Evolutionary conservation across 192 early-diverging fungal genomes (phyloP), one percentile per base, ranked within the genome.

Genomic region (Coemansia sp.): DNA sequence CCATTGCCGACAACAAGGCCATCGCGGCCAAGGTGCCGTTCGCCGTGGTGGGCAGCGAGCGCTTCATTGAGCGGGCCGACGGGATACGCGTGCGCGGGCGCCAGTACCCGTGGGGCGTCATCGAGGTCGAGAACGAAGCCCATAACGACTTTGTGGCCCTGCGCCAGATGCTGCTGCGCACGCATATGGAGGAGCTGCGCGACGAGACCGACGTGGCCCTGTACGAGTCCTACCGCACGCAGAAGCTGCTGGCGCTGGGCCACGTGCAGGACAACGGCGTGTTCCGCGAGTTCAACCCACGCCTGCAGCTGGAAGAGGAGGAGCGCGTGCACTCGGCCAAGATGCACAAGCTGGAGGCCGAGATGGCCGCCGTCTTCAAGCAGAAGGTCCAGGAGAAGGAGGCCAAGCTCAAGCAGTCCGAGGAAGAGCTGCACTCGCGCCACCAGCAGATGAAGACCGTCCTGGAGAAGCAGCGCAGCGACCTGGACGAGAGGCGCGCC

Each of bases 311-410:
- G 51, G 93, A 96, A 54, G 90, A 94, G 75, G 93, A 98, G 77
- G 84, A 85, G 44, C 60, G 80, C 18, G 74, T 88, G 44, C 95
- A 98, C 47, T 85, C 92, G 50, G 83, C 83, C 53, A 96, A 96
- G 79, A 79, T 98, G 76, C 77, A 81, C 42, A 94, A 94, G 80
- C 92, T 98, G 89, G 92, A 98, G 65, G 80, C 86, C 29, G 95
- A 98, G 70, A 98, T 98, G 95, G 91, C 91, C 65, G 79, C 85
- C 14, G 95, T 98, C 39, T 98, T 98, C 80, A 85, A 90, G 60
- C 88, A 91, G 54, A 96, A 98, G 80, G 95, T 98, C 17, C 89
- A 91, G 51, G 95, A 98, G 76, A 96, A 96, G 79, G 93, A 98
- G 67, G 77, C 85, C 39, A 96, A 96, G 76, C 77, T 98, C 45